These are phyloP conservation scores for Halocafeteria seosinensis DNA, from an alignment of 108 stramenopile species.

Conservation along the genomic window DNA sequence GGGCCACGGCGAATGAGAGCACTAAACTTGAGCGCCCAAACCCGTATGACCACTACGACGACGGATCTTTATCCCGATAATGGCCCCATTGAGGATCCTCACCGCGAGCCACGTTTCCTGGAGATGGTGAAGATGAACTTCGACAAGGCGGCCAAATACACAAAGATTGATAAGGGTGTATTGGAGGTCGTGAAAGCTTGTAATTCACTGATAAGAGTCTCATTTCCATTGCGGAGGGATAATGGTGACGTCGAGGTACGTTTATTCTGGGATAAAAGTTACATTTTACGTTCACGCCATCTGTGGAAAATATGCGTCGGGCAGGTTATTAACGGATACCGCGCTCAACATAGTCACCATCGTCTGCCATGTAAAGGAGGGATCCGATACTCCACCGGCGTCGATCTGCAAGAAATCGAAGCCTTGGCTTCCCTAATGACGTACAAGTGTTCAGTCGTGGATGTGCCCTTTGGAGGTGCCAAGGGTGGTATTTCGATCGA, in stretches of 20 bases:
- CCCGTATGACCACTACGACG: no score
- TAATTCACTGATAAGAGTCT: slow-evolving; percentile 8
- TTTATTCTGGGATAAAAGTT: no score
- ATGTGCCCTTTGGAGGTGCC: slow-evolving; percentile 15
- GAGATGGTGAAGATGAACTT: slow-evolving; percentile 20
- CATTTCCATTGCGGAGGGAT: slow-evolving; percentile 6
- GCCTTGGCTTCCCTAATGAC: slow-evolving; percentile 19
- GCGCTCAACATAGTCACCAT: slow-evolving; percentile 14
- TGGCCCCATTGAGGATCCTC: background rate
- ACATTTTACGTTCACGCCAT: no score
- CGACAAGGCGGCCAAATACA: slow-evolving; percentile 8
- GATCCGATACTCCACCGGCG: slow-evolving; percentile 7
- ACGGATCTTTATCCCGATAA: slow-evolving; percentile 1
- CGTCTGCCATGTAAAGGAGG: slow-evolving; percentile 12
- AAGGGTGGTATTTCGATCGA: slow-evolving; percentile 13
- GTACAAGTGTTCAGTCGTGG: slow-evolving; percentile 12
- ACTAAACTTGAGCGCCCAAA: no score
- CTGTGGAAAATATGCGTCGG: background rate
- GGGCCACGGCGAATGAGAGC: no score
- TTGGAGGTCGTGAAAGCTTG: slow-evolving; percentile 7
- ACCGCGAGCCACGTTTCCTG: slow-evolving; percentile 9
- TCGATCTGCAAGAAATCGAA: slow-evolving; percentile 17
- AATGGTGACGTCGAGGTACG: slow-evolving; percentile 11
- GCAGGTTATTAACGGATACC: slow-evolving; percentile 6
- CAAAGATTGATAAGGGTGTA: slow-evolving; percentile 3